Conservation (phyloP, 495 filamentous ascomycete species). For the Hyaloscypha variabilis region DNA sequence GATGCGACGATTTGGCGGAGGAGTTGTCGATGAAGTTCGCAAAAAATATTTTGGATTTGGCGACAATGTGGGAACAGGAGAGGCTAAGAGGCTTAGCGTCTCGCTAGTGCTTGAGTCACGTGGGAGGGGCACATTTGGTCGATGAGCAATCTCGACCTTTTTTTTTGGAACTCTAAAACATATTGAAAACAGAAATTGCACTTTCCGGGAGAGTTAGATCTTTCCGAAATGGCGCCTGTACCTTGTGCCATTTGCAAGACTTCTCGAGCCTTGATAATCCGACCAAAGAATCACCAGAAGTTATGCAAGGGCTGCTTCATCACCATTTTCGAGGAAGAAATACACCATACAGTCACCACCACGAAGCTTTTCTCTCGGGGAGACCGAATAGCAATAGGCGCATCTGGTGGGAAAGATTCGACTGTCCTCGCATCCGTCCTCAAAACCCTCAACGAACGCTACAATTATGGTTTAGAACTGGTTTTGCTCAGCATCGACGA, state of each 20-base stretch:
- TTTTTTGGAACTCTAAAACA: background rate
- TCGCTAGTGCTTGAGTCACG: conserved; percentile 2
- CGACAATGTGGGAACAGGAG: conserved; percentile 10
- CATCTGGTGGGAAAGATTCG: conserved; percentile 96
- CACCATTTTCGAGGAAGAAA: conserved; percentile 83
- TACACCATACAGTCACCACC: conserved; percentile 86
- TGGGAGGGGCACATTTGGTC: conserved; percentile 3
- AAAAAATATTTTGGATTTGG: conserved; percentile 28
- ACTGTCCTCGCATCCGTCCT: conserved; percentile 94
- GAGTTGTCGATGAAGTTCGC: conserved; percentile 30
- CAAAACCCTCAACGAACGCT: conserved; percentile 89
- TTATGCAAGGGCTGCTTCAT: conserved; percentile 92
- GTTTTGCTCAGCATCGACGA: conserved; percentile 92
- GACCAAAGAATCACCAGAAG: conserved; percentile 91
- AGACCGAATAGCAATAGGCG: conserved; percentile 90
- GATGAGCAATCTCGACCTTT: conserved; percentile 10
- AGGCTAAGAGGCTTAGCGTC: conserved; percentile 16
- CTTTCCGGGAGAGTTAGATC: background rate
- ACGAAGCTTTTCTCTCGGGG: conserved; percentile 79
- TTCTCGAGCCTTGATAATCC: conserved; percentile 81
- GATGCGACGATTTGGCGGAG: conserved; percentile 30
- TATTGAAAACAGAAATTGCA: background rate
- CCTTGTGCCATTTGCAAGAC: conserved; percentile 76
- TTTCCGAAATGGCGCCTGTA: conserved; percentile 47
- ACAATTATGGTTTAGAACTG: conserved; percentile 84